These are phyloP conservation scores for Saccharomycopsis fodiens DNA, from an alignment of 805 yeast species.

Conservation along the genomic window DNA sequence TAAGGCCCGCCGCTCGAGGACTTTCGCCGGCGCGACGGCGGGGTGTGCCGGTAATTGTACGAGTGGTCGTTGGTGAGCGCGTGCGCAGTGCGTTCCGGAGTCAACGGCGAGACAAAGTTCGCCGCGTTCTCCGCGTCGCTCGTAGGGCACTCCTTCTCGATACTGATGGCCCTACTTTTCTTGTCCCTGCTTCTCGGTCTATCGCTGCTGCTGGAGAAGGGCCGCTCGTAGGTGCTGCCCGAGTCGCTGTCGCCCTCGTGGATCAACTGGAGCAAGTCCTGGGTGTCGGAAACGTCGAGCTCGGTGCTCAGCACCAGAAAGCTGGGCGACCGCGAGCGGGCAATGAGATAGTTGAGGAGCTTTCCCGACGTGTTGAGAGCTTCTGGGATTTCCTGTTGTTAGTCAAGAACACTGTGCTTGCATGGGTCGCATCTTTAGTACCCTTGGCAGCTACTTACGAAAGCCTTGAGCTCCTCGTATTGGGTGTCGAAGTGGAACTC, in stretches of 20 bases:
- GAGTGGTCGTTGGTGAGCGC: conserved; percentile 7
- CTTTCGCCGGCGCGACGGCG: not conserved
- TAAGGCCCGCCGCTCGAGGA: not conserved
- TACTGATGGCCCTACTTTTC: not conserved
- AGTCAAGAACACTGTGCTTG: too few species aligned
- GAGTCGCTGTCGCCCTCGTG: not conserved
- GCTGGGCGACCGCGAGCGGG: not conserved
- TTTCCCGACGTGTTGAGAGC: conserved; percentile 5
- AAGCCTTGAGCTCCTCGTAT: conserved; percentile 6
- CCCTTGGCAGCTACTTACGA: not conserved
- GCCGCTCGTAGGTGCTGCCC: not conserved
- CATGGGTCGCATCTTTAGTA: not conserved
- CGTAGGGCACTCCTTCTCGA: not conserved
- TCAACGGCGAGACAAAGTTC: conserved; percentile 9
- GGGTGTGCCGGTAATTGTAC: not conserved
- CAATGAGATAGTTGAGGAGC: conserved; percentile 1
- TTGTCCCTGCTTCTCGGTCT: not conserved
- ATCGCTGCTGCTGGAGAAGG: not conserved
- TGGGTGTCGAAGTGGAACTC: conserved; percentile 4
- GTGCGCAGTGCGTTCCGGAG: conserved; percentile 8
- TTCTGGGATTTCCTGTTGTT: conserved; percentile 6
- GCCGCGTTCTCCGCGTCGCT: not conserved
- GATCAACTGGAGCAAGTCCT: not conserved
- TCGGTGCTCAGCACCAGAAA: not conserved
- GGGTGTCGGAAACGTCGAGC: not conserved